Conservation (phyloP, 352 stramenopile species). For the Phytophthora kernoviae region DNA sequence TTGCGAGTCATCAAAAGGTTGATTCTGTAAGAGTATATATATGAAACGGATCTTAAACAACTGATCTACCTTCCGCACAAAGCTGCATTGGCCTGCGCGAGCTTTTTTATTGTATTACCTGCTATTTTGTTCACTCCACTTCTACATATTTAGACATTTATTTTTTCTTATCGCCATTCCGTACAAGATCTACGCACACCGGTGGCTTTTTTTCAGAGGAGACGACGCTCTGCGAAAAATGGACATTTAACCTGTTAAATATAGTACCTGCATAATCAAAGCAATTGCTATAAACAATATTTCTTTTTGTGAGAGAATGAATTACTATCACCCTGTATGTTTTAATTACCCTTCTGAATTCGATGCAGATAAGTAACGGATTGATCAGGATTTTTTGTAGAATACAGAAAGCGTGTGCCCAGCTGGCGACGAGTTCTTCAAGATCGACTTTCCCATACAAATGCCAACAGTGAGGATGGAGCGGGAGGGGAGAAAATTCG, state of each 20-base stretch:
- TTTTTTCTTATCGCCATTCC: neutral
- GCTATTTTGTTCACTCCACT: neutral
- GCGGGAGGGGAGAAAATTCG: conserved; percentile 4
- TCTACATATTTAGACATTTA: neutral
- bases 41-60: no score
- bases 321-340: neutral
- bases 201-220: neutral
- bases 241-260: neutral
- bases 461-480: conserved; percentile 8
- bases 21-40: no score
- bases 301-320: no score
- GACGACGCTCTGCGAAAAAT: neutral
- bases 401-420: conserved; percentile 3
- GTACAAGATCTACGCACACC: neutral
- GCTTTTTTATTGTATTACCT: no score
- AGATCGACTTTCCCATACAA: conserved; percentile 15
- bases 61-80: no score
- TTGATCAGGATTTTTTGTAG: neutral
- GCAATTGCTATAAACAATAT: no score
- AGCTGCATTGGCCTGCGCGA: no score
- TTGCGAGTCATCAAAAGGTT: no score
- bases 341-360: no score
- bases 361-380: no score
- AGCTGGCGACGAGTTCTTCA: conserved; percentile 3
- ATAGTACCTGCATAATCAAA: neutral